A percentile compares a stretch with the other conserved stretches of the same genome.
Evolutionary conservation across 331 rosid genomes (phyloP).

Genomic region (Spiraea crenata): DNA sequence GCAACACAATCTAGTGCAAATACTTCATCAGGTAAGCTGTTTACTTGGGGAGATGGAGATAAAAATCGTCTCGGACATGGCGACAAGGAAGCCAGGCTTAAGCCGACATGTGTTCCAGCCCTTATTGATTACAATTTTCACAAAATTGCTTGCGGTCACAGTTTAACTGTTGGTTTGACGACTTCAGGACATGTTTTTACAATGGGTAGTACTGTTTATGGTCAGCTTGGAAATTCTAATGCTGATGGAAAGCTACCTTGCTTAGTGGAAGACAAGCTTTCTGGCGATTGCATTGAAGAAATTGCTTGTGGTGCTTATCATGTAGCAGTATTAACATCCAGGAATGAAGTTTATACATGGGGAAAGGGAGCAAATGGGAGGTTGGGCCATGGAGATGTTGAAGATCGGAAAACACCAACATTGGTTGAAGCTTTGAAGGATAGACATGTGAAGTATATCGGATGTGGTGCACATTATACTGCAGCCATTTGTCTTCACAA

Average conservation of each 20-base stretch:
- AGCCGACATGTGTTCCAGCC: constrained; percentile 92
- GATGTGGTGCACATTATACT: constrained; percentile 84
- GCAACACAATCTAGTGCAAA: constrained; percentile 76
- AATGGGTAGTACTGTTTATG: constrained; percentile 95
- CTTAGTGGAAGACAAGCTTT: constrained; percentile 78
- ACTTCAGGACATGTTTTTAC: constrained; percentile 83
- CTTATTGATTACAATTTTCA: constrained; percentile 85
- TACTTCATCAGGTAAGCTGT: constrained; percentile 77
- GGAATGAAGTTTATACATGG: constrained; percentile 98
- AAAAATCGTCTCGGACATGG: constrained; percentile 98
- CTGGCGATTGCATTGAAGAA: constrained; percentile 69
- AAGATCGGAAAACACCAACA: constrained; percentile 83
- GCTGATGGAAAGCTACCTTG: constrained; percentile 88
- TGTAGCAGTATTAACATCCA: constrained; percentile 75
- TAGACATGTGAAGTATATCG: constrained; percentile 81
- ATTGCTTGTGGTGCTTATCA: constrained; percentile 96
- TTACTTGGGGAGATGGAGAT: constrained; percentile 99
- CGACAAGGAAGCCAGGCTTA: constrained; percentile 84
- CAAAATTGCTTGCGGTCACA: constrained; percentile 94
- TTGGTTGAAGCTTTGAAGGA: constrained; percentile 87
- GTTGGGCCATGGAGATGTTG: constrained; percentile 95
- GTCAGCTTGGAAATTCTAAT: constrained; percentile 93
- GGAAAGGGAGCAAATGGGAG: constrained; percentile 99
- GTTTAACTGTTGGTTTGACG: constrained; percentile 86
- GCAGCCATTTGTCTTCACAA: constrained; percentile 97